A percentile compares a stretch with the other conserved stretches of the same genome.
These are phyloP conservation scores for Trichosanthes cucumerina DNA, from an alignment of 306 rosid species.

Conservation along the genomic window DNA sequence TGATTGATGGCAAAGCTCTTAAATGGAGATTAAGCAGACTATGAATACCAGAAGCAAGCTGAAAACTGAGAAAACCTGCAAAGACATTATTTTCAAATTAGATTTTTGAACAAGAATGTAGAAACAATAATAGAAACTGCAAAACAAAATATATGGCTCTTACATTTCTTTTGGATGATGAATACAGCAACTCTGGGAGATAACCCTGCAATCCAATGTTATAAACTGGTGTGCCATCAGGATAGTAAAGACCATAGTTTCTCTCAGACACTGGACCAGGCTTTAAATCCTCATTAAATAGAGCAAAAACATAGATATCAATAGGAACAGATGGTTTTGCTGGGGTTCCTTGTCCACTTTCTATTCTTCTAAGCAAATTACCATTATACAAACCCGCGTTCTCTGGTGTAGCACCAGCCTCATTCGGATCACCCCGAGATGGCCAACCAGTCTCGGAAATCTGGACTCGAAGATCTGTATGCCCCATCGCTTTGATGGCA, in stretches of 20 bases:
- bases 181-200: constrained; percentile 31
- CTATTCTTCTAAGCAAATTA: constrained; percentile 46
- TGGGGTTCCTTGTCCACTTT: constrained; percentile 56
- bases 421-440: constrained; percentile 58
- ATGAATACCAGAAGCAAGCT: constrained; percentile 22
- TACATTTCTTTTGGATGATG: constrained; percentile 37
- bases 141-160: constrained; percentile 8
- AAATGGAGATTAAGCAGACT: constrained; percentile 17
- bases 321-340: constrained; percentile 65
- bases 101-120: background rate
- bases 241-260: constrained; percentile 80
- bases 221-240: constrained; percentile 69
- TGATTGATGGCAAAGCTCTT: constrained; percentile 20
- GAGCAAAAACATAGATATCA: constrained; percentile 67
- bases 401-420: constrained; percentile 56
- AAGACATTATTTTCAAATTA: background rate
- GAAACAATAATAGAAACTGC: background rate
- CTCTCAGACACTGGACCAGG: constrained; percentile 75
- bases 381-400: constrained; percentile 66
- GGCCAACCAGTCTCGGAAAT: constrained; percentile 97
- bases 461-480: constrained; percentile 43
- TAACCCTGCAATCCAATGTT: constrained; percentile 50
- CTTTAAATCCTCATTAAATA: constrained; percentile 73
- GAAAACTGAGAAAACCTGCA: constrained; percentile 43
- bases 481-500: constrained; percentile 65